phyloP scores from a whole-genome alignment of 2,329 filamentous ascomycete genomes.

The Pseudocercospora crystallina region DNA sequence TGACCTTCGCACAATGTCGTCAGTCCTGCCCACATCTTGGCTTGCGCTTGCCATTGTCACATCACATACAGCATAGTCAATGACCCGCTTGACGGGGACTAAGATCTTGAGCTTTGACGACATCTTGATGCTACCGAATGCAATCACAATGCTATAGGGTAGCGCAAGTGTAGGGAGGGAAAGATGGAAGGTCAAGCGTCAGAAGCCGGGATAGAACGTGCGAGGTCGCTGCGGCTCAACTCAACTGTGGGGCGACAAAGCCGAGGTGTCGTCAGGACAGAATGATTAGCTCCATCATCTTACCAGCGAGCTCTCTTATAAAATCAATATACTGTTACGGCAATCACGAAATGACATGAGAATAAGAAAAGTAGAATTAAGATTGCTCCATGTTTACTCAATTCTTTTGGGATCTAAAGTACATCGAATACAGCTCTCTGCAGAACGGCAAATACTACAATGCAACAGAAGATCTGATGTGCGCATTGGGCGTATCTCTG shows the following conservation, averaged over 20 bases:
- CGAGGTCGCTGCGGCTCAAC: no score
- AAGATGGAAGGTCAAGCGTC: no score
- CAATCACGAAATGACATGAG: neutral
- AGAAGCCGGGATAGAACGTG: no score
- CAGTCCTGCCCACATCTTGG: neutral
- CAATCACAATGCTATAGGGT: no score
- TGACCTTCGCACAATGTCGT: conserved; percentile 51
- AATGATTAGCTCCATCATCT: no score
- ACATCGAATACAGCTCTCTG: conserved; percentile 28
- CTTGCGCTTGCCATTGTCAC: neutral
- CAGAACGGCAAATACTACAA: conserved; percentile 21
- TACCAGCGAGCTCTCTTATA: no score
- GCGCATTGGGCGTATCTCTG: conserved; percentile 12
- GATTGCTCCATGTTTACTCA: conserved; percentile 14
- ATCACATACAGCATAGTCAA: conserved; percentile 58
- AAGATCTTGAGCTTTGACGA: conserved; percentile 55
- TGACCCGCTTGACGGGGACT: conserved; percentile 58
- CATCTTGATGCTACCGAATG: conserved; percentile 12
- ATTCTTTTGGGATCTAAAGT: conserved; percentile 23
- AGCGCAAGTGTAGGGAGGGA: no score
- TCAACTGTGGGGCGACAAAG: no score
- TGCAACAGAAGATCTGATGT: conserved; percentile 23
- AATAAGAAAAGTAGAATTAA: neutral
- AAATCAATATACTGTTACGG: neutral
- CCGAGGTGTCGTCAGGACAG: no score